Base-by-base conservation (phyloP, 2,329 filamentous ascomycete species). In the Colletotrichum tropicicola region DNA sequence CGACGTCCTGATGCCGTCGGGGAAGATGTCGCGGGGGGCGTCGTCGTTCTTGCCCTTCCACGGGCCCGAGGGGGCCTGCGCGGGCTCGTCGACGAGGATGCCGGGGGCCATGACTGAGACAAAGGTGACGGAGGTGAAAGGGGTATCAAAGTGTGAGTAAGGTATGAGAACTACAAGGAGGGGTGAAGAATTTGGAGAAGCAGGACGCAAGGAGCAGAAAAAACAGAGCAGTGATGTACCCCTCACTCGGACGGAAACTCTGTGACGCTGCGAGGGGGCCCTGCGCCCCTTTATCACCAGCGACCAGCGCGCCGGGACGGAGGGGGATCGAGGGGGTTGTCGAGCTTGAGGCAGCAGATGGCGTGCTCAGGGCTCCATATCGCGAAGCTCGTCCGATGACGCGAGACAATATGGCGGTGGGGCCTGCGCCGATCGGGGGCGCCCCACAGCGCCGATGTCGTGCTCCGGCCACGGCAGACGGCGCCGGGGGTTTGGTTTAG, bases 1-100 rank as follows among this genome's bases (percentile, higher is more conserved):
- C 0, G 90, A 85, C 0, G 84, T 86, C 44, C 80, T 77, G 73
- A 82, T 81, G 39, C 81, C 82, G 52, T 83, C 82, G 4, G 81
- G 82, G 72, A 83, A 83, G 66, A 82, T 73, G 66, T 73, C 68
- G 13, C 70, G 72, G 1, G 77, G 74, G 1, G 76, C 77, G 17
- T 77, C 71, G 45, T 73, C 56, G 68, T 77, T 78, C 68, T 76
- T 76, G 6, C 58, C 63, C 62, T 68, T 67, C 59, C 65, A 67
- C 5, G 57, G 51, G 2, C 43, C 57, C 13, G 60, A 30, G 25
- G 51, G 17, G 17, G 56, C 43, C 39, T 60, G 53, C 10, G 61
- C 39, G 23, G 61, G 39, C 37, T 70, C 69, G 49, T 69, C 60
- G 19, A 70, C 48, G 39, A 70, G 67, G 10, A 68, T 32, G 37